Percentiles rank a stretch among this genome's conserved stretches.
phyloP scores from a whole-genome alignment of 2,329 filamentous ascomycete species.

The Colletotrichum navitas region DNA sequence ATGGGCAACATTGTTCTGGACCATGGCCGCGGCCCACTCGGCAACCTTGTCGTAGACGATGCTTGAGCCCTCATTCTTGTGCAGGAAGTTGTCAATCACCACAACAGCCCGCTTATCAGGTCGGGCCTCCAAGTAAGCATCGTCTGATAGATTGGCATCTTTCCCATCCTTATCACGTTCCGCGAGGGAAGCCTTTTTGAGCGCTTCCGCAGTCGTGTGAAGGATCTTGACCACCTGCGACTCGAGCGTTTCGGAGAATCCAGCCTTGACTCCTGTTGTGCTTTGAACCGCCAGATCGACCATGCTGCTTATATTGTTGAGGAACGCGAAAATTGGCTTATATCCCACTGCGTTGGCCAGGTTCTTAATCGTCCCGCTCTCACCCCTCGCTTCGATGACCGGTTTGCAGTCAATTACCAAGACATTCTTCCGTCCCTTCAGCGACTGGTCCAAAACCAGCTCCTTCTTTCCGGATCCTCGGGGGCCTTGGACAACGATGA shows the following conservation, averaged over 20 bases:
- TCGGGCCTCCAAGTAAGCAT: conserved; percentile 91
- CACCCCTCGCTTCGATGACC: conserved; percentile 90
- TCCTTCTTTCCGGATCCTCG: conserved; percentile 92
- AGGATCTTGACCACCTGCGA: conserved; percentile 90
- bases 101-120: conserved; percentile 86
- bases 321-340: conserved; percentile 93
- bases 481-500: conserved; percentile 93
- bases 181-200: conserved; percentile 82
- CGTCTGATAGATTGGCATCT: conserved; percentile 79
- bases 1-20: conserved; percentile 90
- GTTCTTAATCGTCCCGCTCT: conserved; percentile 85
- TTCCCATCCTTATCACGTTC: conserved; percentile 78
- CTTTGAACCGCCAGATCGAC: conserved; percentile 93
- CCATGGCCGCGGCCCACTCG: conserved; percentile 90
- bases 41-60: conserved; percentile 84
- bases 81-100: conserved; percentile 91
- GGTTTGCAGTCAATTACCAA: conserved; percentile 93
- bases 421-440: conserved; percentile 81
- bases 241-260: conserved; percentile 93
- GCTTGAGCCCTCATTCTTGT: conserved; percentile 76
- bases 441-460: conserved; percentile 85
- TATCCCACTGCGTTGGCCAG: conserved; percentile 90
- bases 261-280: conserved; percentile 93
- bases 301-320: conserved; percentile 93
- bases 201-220: conserved; percentile 82